Evolutionary conservation across 441 rosid species (phyloP).

Genomic region (Monsonia emarginata): DNA sequence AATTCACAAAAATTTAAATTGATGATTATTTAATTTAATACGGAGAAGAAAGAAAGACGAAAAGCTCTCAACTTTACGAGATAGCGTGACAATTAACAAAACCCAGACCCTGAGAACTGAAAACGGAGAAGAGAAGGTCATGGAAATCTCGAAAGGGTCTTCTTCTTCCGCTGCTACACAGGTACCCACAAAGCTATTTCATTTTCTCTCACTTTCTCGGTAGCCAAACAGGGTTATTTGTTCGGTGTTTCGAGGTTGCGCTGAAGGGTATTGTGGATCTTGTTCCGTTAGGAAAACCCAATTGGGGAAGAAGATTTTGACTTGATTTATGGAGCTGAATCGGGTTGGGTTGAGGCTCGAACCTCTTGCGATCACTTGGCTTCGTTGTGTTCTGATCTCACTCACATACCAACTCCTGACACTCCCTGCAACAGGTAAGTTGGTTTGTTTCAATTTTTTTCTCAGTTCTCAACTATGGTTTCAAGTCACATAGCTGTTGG

Average conservation of each 20-base stretch:
- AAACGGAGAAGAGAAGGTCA: not conserved
- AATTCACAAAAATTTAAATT: not conserved
- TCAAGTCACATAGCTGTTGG: not conserved
- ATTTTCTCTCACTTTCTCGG: constrained; percentile 1
- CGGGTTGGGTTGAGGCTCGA: constrained; percentile 89
- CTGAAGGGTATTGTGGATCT: not conserved
- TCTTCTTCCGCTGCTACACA: constrained; percentile 28
- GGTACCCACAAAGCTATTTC: constrained; percentile 20
- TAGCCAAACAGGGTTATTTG: not conserved
- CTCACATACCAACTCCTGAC: constrained; percentile 52
- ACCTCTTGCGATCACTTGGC: constrained; percentile 66
- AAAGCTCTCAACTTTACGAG: not conserved
- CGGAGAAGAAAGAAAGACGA: not conserved
- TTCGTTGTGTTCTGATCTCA: constrained; percentile 50
- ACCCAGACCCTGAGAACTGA: not conserved
- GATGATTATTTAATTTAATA: too few species aligned
- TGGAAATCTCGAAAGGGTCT: constrained; percentile 17
- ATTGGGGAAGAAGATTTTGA: constrained; percentile 31
- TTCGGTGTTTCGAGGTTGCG: not conserved
- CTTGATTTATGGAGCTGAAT: constrained; percentile 43
- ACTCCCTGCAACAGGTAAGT: constrained; percentile 75
- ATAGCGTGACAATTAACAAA: not conserved
- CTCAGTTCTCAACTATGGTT: not conserved
- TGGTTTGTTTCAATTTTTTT: not conserved
- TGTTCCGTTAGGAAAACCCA: constrained; percentile 19